These are phyloP conservation scores for Microbotryomycetes sp. DNA, from an alignment of 1,284 basidiomycete genomes.

Conservation along the genomic window DNA sequence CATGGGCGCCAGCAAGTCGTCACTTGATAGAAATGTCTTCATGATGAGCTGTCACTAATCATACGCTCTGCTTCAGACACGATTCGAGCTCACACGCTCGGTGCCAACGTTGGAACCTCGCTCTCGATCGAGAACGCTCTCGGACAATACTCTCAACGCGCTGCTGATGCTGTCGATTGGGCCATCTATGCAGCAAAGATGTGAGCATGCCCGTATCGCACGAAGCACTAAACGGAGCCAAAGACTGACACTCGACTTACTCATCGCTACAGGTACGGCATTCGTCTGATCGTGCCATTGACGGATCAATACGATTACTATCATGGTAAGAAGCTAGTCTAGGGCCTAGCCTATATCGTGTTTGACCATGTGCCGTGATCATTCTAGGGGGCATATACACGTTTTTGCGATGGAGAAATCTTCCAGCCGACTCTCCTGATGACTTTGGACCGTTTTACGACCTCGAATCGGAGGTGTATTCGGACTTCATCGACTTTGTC, in stretches of 20 bases:
- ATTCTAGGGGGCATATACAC: slow-evolving; percentile 28
- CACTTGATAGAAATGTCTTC: background rate
- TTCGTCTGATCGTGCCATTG: slow-evolving; percentile 43
- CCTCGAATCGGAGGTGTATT: slow-evolving; percentile 12
- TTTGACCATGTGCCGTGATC: background rate
- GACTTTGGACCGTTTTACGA: slow-evolving; percentile 30
- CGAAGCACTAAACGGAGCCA: background rate
- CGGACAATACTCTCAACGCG: slow-evolving; percentile 34
- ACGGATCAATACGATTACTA: slow-evolving; percentile 42
- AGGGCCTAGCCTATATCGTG: background rate
- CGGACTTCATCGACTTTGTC: slow-evolving; percentile 31
- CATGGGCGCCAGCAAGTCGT: slow-evolving; percentile 41
- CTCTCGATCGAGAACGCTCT: slow-evolving; percentile 41
- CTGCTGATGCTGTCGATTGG: slow-evolving; percentile 43
- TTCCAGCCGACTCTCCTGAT: slow-evolving; percentile 11
- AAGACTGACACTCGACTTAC: background rate
- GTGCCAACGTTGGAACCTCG: slow-evolving; percentile 42
- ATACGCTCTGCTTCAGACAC: slow-evolving; percentile 20
- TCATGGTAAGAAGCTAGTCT: slow-evolving; percentile 25
- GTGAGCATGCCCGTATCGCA: slow-evolving; percentile 4
- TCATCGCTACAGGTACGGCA: slow-evolving; percentile 35
- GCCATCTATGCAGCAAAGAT: slow-evolving; percentile 40
- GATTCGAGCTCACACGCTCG: slow-evolving; percentile 43
- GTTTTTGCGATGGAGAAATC: slow-evolving; percentile 35
- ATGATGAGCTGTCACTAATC: background rate